A percentile compares a stretch with the other conserved stretches of the same genome.
These are phyloP conservation scores for Meripilus lineatus DNA, from an alignment of 1,284 basidiomycete genomes.

Conservation along the genomic window DNA sequence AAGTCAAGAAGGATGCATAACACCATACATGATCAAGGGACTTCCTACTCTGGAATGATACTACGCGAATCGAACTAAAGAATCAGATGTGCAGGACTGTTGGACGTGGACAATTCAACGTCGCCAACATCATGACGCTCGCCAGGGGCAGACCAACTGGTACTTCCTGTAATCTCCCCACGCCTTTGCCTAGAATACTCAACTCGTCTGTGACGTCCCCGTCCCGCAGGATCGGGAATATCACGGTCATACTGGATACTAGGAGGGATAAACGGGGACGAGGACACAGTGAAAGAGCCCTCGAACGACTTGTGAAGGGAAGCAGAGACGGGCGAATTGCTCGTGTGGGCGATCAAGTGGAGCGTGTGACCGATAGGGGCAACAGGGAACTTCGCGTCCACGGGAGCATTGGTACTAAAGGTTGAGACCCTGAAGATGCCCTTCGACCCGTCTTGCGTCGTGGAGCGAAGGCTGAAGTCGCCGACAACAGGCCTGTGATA, in stretches of 20 bases:
- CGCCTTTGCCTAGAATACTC: constrained; percentile 3
- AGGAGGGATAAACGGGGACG: constrained; percentile 20
- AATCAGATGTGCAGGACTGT: constrained; percentile 8
- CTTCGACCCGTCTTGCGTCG: constrained; percentile 20
- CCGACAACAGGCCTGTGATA: constrained; percentile 25
- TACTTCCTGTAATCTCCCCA: constrained; percentile 10
- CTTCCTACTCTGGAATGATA: too few relatives aligned
- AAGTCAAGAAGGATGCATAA: too few relatives aligned
- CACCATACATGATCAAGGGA: not conserved
- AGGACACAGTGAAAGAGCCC: constrained; percentile 33
- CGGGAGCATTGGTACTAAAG: constrained; percentile 18
- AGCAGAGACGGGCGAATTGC: constrained; percentile 27
- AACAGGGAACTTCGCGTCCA: constrained; percentile 29
- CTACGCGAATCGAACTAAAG: too few relatives aligned
- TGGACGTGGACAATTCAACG: constrained; percentile 15
- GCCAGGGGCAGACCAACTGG: constrained; percentile 13
- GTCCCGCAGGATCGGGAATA: constrained; percentile 36
- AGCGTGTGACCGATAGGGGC: constrained; percentile 39
- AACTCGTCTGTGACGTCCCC: constrained; percentile 29
- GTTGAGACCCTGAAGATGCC: constrained; percentile 28
- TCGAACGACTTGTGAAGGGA: constrained; percentile 38
- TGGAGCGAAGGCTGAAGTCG: constrained; percentile 23
- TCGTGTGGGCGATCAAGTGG: constrained; percentile 26
- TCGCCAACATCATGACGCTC: constrained; percentile 6
- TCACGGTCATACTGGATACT: constrained; percentile 17